Conservation (phyloP, 805 yeast genomes). For the Cyberlindnera sargentensis region DNA sequence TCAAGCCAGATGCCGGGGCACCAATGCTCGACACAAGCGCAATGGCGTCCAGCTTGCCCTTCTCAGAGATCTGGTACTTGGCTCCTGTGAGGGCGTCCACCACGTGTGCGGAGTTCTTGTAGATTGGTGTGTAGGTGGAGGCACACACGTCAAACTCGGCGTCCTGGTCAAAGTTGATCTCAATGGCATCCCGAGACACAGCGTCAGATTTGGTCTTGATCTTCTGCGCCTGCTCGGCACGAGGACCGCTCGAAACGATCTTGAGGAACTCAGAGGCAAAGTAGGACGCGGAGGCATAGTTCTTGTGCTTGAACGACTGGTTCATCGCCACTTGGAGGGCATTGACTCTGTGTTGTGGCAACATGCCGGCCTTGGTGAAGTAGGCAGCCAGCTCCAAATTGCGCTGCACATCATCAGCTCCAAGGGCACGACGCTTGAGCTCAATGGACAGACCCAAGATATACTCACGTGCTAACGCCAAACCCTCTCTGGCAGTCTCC, state of each 20-base stretch:
- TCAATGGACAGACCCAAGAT: conserved; percentile 90
- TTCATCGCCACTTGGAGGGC: conserved; percentile 95
- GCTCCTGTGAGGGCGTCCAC: conserved; percentile 88
- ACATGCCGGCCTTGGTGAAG: conserved; percentile 80
- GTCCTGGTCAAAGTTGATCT: conserved; percentile 86
- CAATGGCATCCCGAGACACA: conserved; percentile 77
- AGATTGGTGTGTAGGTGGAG: conserved; percentile 80
- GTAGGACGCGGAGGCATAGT: conserved; percentile 79
- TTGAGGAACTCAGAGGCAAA: conserved; percentile 82
- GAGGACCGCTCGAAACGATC: conserved; percentile 63
- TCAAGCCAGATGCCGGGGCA: conserved; percentile 85
- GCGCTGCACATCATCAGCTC: conserved; percentile 65
- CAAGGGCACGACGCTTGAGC: conserved; percentile 76
- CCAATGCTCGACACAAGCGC: conserved; percentile 79
- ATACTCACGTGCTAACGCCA: conserved; percentile 78
- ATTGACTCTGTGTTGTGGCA: conserved; percentile 74
- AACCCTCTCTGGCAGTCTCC: conserved; percentile 60
- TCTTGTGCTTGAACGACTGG: conserved; percentile 82
- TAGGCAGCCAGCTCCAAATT: conserved; percentile 94
- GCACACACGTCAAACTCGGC: conserved; percentile 91
- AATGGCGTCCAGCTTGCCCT: conserved; percentile 73
- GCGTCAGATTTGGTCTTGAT: conserved; percentile 76
- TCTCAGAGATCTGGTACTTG: conserved; percentile 65
- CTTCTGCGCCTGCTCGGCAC: conserved; percentile 84
- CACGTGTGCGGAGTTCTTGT: conserved; percentile 60